phyloP scores from a whole-genome alignment of 2,329 filamentous ascomycete genomes.

The Colletotrichum cuscutae region DNA sequence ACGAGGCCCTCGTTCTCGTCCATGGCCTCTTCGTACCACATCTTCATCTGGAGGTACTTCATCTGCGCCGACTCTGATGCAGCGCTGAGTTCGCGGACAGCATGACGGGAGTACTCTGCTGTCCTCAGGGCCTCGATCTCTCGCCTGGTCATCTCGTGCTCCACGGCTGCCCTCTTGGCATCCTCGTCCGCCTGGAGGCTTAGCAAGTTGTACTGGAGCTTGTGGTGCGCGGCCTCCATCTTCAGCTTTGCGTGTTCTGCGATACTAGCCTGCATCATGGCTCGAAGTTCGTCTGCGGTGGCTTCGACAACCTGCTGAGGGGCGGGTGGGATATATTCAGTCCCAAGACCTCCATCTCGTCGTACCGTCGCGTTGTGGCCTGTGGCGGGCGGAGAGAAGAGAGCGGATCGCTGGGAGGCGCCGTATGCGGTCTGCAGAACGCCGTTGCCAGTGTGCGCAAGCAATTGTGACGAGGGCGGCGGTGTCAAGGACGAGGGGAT shows the following conservation, averaged over 20 bases:
- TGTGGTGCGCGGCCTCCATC: conserved; percentile 89
- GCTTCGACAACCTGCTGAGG: conserved; percentile 63
- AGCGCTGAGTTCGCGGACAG: conserved; percentile 62
- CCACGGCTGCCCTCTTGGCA: conserved; percentile 86
- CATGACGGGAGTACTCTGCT: conserved; percentile 75
- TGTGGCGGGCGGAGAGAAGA: conserved; percentile 66
- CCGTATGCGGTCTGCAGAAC: conserved; percentile 43
- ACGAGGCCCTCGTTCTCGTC: conserved; percentile 73
- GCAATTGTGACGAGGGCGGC: conserved; percentile 64
- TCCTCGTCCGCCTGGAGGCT: conserved; percentile 87
- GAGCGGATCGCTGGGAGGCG: conserved; percentile 57
- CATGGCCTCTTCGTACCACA: conserved; percentile 72
- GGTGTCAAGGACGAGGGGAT: conserved; percentile 69
- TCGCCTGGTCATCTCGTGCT: conserved; percentile 89
- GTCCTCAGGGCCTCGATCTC: conserved; percentile 87
- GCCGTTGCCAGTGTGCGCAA: conserved; percentile 43
- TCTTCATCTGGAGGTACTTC: conserved; percentile 71
- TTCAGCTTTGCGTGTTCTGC: conserved; percentile 71
- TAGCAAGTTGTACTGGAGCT: conserved; percentile 87
- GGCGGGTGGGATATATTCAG: conserved; percentile 59
- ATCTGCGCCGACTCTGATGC: conserved; percentile 63
- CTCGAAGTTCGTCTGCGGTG: conserved; percentile 64
- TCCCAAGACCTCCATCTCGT: conserved; percentile 30
- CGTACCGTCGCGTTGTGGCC: conserved; percentile 46
- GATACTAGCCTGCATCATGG: conserved; percentile 64